Base-by-base conservation (phyloP, 139 green algal genomes). In the Micractinium conductrix region DNA sequence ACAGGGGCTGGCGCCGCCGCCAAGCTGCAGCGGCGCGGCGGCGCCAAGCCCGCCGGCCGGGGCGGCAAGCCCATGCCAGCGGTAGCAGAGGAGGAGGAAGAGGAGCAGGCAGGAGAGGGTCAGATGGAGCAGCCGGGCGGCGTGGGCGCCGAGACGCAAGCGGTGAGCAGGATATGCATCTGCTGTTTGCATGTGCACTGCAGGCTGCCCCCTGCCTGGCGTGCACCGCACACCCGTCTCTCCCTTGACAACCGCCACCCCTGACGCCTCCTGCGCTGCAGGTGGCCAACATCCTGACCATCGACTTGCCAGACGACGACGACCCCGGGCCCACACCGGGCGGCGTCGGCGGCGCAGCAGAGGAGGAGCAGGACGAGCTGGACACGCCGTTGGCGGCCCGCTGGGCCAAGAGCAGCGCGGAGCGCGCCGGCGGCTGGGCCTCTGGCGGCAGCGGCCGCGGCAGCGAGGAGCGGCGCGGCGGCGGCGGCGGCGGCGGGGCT, bases 371-470 rank as follows among this genome's bases (percentile, higher is more conserved):
- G 19, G 86, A 89, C 22, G 80, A 87, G 22, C 74, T 89, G 43
- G 79, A 89, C 80, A 89, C 86, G 35, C 86, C 86, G 40, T 74
- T 89, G 26, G 78, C 72, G 17, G 10, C 79, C 24, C 50, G 79
- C 33, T 68, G 40, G 69, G 79, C 67, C 16, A 53, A 35, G 33
- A 63, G 60, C 78, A 67, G 60, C 62, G 40, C 78, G 0, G 60
- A 74, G 60, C 60, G 78, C 26, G 60, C 60, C 0, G 74, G n/a
- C 17, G 74, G 26, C n/a, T 67, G 45, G 45, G 45, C 24, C 17
- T 44, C n/a, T 21, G 74, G 45, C 16, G 74, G 74, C 74, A 80
- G 74, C 74, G 58, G 74, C 45, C 37, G 48, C 48, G 48, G 45
- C 74, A 40, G 48, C 48, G 71, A 48, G 28, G 26, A 58, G 42